Evolutionary conservation across 139 green algal species (phyloP).

Genomic region (Chlamydomonas schloesseri): DNA sequence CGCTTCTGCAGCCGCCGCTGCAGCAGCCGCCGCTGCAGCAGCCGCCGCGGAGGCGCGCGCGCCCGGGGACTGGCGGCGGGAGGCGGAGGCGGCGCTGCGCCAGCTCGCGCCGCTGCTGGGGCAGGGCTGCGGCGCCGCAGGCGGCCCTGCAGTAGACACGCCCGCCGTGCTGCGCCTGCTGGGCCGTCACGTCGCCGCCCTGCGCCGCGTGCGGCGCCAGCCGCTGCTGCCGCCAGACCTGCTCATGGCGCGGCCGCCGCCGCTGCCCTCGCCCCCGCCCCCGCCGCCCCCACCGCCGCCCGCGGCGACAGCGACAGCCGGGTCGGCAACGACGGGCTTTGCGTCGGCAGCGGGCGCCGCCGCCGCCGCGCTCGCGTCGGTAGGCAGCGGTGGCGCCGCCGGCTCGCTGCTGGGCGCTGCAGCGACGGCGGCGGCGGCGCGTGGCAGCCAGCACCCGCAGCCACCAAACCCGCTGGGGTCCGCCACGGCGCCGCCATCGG

Average conservation of each 20-base stretch:
- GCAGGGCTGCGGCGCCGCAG: background rate
- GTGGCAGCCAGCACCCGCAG: no score
- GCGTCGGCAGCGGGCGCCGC: background rate
- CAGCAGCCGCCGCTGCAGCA: background rate
- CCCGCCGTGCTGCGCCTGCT: constrained; percentile 31
- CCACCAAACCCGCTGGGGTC: no score
- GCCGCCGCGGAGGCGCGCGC: background rate
- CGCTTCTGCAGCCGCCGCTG: background rate
- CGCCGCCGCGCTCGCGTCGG: background rate
- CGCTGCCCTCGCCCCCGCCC: background rate
- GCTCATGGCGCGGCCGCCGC: background rate
- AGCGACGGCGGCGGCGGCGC: no score
- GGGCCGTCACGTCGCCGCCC: constrained; percentile 23
- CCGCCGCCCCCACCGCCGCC: background rate
- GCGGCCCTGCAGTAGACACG: background rate
- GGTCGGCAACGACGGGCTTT: background rate
- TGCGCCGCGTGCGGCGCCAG: constrained; percentile 13
- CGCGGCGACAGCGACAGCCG: background rate
- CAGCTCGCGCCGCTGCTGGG: background rate
- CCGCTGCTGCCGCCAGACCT: background rate
- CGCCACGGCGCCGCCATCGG: background rate
- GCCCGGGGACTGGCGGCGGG: background rate
- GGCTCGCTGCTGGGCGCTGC: no score
- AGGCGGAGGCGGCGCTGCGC: constrained; percentile 27
- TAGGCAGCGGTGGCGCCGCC: no score